Evolutionary conservation across 768 basidiomycete genomes (phyloP), one percentile per base, ranked within the genome.

Genomic region (Tylopilus rubrobrunneus): DNA sequence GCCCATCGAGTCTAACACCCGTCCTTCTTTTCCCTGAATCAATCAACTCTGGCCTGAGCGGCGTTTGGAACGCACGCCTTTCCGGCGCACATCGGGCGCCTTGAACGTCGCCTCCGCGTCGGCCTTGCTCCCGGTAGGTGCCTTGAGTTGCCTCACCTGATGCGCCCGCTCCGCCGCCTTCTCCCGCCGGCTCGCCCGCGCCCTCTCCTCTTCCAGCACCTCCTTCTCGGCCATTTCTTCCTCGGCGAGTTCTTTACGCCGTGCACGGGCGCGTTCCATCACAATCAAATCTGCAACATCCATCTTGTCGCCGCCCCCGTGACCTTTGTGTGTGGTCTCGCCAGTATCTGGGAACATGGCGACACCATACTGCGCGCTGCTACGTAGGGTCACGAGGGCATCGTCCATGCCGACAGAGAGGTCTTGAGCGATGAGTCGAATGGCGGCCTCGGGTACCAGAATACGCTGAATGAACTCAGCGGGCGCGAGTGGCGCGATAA

Each of bases 401-500:
- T 68, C 62, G 4, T 74, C 68, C 3, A 75, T 76, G 40, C 68
- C 62, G 11, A 85, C 69, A 1, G 64, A 55, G 61, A 79, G 79
- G 65, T 98, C 94, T 53, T 87, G 77, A 74, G 83, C 83, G 56
- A 98, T 91, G n/a, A 98, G 81, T 23, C 79, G 75, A 39, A 87
- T 74, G 1, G 87, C 91, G 0, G 87, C 83, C 71, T 98, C 95
- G 2, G 96, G 96, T 2, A 98, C 84, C n/a, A 98, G 79, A 29
- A 98, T 78, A 15, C 85, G 84, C 37, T 87, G 84, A 36, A 92
- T 77, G 64, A 94, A 96, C 53, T 92, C 86, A 33, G 82, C 79
- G 0, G 84, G 76, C 1, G 83, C 81, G 23, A 98, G 78, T 0
- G 95, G 87, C 0, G 75, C 68, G 25, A 84, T 78, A 10, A 76